phyloP scores from a whole-genome alignment of 2,329 filamentous ascomycete species.

The Ascocoryne sarcoides region DNA sequence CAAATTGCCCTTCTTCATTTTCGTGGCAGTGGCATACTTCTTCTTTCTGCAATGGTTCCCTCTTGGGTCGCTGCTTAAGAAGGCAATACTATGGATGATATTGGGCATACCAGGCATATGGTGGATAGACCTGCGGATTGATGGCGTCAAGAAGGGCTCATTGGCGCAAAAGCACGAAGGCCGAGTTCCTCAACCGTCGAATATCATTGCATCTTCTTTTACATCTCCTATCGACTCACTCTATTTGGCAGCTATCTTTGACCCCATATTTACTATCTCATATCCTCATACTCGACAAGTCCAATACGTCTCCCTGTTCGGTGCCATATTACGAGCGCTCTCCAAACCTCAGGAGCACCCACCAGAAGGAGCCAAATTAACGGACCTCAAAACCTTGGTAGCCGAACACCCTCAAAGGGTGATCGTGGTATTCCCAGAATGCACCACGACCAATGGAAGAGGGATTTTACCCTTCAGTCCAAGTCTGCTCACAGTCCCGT shows the following conservation, averaged over 20 bases:
- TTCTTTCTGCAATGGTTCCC: constrained; percentile 75
- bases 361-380: constrained; percentile 40
- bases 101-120: constrained; percentile 86
- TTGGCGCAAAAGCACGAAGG: constrained; percentile 64
- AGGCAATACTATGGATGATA: constrained; percentile 79
- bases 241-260: constrained; percentile 92
- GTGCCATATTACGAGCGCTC: constrained; percentile 68
- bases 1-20: constrained; percentile 69
- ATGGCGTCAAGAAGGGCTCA: constrained; percentile 88
- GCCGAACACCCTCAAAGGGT: constrained; percentile 62
- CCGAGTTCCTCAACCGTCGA: constrained; percentile 69
- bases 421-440: constrained; percentile 86
- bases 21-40: constrained; percentile 64
- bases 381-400: constrained; percentile 55
- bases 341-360: constrained; percentile 44
- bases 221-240: constrained; percentile 89
- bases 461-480: constrained; percentile 80
- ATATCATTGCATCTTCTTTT: constrained; percentile 81
- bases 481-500: constrained; percentile 58
- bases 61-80: constrained; percentile 59
- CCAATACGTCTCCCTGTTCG: constrained; percentile 65
- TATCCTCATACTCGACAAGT: constrained; percentile 70
- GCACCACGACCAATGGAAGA: constrained; percentile 86
- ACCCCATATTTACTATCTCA: constrained; percentile 84
- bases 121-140: constrained; percentile 98